Conservation (phyloP, 805 yeast genomes). For the Nakazawaea ernobii region DNA sequence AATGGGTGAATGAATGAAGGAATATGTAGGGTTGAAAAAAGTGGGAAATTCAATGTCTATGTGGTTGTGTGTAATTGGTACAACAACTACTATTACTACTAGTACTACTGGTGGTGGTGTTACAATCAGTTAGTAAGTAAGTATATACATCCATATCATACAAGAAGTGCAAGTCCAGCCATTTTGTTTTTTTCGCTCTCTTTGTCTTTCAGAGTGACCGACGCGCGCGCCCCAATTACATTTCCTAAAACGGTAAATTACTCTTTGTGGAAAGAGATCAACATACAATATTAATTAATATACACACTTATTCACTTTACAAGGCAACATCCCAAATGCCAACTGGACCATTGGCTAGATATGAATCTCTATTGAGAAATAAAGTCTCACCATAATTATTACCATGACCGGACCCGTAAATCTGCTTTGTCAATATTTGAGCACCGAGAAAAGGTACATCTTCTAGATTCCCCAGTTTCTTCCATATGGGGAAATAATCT, state of each 20-base stretch:
- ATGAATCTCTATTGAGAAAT: constrained; percentile 64
- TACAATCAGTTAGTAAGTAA: too few species aligned
- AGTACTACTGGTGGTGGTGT: too few species aligned
- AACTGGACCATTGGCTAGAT: constrained; percentile 75
- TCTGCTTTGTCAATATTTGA: constrained; percentile 80
- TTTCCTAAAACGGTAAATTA: constrained; percentile 1
- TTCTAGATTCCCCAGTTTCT: constrained; percentile 62
- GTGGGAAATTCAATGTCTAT: too few species aligned
- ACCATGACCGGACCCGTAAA: constrained; percentile 57
- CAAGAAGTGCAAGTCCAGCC: constrained; percentile 5
- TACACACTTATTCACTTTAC: constrained; percentile 12
- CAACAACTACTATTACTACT: too few species aligned
- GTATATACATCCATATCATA: too few species aligned
- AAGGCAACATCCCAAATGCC: constrained; percentile 66
- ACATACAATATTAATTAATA: background rate
- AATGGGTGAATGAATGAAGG: too few species aligned
- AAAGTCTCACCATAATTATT: constrained; percentile 49
- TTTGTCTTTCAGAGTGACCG: too few species aligned
- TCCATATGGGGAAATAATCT: constrained; percentile 95
- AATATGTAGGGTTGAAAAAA: too few species aligned
- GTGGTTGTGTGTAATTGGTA: too few species aligned
- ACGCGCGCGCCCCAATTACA: background rate
- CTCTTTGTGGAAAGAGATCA: background rate
- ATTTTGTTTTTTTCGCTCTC: too few species aligned
- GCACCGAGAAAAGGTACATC: constrained; percentile 81